phyloP scores from a whole-genome alignment of 78 protist genomes.

The Dictyostelium capitatum region DNA sequence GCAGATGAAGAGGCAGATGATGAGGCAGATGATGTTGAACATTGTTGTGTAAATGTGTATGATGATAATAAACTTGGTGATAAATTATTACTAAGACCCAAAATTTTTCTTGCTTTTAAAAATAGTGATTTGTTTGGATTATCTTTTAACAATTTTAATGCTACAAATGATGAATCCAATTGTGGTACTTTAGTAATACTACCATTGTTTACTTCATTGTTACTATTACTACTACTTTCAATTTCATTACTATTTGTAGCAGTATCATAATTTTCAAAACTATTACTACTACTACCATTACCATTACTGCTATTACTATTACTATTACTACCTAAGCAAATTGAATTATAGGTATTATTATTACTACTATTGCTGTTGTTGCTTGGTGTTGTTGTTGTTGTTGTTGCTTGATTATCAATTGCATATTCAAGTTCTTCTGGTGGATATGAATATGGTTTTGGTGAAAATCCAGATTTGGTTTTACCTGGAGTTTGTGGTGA shows the following conservation, averaged over 20 bases:
- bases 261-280: neutral
- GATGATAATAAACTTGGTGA: neutral
- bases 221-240: neutral
- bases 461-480: constrained; percentile 44
- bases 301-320: neutral
- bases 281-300: neutral
- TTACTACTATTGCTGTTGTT: constrained; percentile 30
- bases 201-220: neutral
- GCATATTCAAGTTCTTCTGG: neutral
- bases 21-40: neutral
- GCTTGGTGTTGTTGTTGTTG: neutral
- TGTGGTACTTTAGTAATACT: neutral
- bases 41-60: neutral
- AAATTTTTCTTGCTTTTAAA: constrained; percentile 40
- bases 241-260: neutral
- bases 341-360: constrained; percentile 6
- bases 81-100: neutral
- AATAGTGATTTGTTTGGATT: constrained; percentile 38
- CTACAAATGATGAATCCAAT: constrained; percentile 50
- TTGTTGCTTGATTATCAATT: neutral
- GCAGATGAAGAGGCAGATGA: neutral
- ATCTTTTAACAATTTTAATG: constrained; percentile 39
- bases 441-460: constrained; percentile 4
- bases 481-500: constrained; percentile 42
- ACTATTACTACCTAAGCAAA: neutral